These are phyloP conservation scores for Mercurialis annua DNA, from an alignment of 345 rosid species.

Conservation along the genomic window DNA sequence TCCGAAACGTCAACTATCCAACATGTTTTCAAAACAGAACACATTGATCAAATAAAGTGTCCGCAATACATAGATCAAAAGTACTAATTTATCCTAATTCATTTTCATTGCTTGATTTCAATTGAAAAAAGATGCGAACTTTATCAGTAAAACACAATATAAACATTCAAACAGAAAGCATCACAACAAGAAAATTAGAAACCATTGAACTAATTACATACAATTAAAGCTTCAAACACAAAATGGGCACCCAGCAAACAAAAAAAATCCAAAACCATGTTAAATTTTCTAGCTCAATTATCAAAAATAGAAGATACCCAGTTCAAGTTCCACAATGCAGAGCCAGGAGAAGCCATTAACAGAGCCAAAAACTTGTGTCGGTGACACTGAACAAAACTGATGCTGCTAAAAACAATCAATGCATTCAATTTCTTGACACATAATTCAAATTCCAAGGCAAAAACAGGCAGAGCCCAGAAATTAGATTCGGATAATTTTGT, in stretches of 20 bases:
- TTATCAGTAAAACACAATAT: not conserved
- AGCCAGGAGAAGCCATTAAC: slow-evolving; percentile 10
- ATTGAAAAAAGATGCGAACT: slow-evolving; percentile 6
- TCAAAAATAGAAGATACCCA: slow-evolving; percentile 18
- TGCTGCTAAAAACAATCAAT: slow-evolving; percentile 1
- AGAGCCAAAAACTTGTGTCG: slow-evolving; percentile 28
- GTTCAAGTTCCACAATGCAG: slow-evolving; percentile 23
- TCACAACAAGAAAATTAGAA: not conserved
- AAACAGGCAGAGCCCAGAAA: not conserved
- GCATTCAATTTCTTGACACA: not conserved
- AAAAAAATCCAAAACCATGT: slow-evolving; percentile 22
- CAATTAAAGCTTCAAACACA: not conserved
- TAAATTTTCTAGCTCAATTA: not conserved
- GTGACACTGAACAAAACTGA: slow-evolving; percentile 17
- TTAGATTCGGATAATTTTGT: not conserved
- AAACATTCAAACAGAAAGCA: not conserved
- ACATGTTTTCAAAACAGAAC: too few species aligned
- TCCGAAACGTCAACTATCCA: too few species aligned
- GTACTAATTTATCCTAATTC: not conserved
- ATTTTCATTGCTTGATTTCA: not conserved
- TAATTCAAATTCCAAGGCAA: slow-evolving; percentile 13
- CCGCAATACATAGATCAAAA: too few species aligned
- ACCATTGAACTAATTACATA: not conserved
- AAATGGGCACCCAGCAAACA: slow-evolving; percentile 7
- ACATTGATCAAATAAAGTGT: too few species aligned